Conservation (phyloP, 2,329 filamentous ascomycete species). For the Paracoccidioides lutzii region DNA sequence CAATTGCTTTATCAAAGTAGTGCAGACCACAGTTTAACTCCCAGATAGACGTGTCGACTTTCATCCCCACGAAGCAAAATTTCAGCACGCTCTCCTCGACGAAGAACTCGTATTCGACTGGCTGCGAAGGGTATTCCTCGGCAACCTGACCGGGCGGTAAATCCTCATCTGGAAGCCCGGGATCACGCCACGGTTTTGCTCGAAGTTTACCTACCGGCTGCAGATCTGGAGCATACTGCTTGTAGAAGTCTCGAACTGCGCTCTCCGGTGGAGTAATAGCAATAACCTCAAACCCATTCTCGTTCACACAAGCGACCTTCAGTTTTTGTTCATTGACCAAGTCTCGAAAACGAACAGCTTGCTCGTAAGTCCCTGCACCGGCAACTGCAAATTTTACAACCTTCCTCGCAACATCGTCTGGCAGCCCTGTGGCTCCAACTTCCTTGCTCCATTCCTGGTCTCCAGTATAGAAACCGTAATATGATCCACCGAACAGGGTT, state of each 20-base stretch:
- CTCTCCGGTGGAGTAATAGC: conserved; percentile 36
- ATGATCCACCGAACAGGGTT: conserved; percentile 50
- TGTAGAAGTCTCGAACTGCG: conserved; percentile 38
- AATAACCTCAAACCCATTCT: conserved; percentile 49
- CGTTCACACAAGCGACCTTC: conserved; percentile 34
- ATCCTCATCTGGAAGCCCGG: conserved; percentile 27
- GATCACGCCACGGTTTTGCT: conserved; percentile 39
- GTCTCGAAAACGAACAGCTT: conserved; percentile 26
- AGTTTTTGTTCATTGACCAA: conserved; percentile 25
- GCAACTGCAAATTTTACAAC: conserved; percentile 40
- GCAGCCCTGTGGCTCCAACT: conserved; percentile 26
- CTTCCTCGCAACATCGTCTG: conserved; percentile 34
- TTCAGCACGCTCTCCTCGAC: conserved; percentile 51
- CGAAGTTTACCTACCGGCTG: conserved; percentile 41
- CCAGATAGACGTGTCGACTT: conserved; percentile 43
- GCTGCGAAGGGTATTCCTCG: conserved; percentile 13
- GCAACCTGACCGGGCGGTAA: conserved; percentile 23
- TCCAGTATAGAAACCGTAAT: conserved; percentile 31
- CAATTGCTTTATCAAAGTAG: conserved; percentile 49
- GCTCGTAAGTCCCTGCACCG: conserved; percentile 31
- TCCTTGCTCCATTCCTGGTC: conserved; percentile 29
- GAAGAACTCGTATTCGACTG: conserved; percentile 43
- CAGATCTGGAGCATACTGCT: conserved; percentile 30
- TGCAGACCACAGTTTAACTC: conserved; percentile 47
- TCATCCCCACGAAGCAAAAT: conserved; percentile 52